phyloP scores from a whole-genome alignment of 306 rosid species.

The Gleditsia sinensis region DNA sequence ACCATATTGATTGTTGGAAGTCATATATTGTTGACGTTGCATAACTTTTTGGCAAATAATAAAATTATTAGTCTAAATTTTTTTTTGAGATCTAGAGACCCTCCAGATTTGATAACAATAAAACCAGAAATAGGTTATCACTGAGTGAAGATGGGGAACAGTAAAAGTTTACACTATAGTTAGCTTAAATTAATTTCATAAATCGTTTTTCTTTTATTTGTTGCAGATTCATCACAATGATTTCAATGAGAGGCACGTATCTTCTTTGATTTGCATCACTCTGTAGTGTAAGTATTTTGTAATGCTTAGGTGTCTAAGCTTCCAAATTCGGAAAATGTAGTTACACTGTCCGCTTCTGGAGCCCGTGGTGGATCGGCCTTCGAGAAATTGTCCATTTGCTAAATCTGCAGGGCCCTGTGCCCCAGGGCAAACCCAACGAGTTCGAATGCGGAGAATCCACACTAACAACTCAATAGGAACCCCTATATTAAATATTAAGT shows the following conservation, averaged over 20 bases:
- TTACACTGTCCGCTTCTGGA: no score
- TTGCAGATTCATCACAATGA: background rate
- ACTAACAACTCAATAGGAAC: no score
- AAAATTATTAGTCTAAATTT: no score
- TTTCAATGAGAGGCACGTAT: background rate
- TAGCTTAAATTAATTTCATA: background rate
- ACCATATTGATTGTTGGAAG: no score
- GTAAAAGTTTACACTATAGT: background rate
- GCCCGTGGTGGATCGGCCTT: background rate
- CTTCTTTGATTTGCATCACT: background rate
- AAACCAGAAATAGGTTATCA: background rate
- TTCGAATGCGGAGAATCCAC: no score
- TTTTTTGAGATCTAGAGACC: background rate
- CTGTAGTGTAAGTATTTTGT: background rate
- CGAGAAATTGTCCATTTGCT: background rate
- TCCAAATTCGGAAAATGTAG: background rate
- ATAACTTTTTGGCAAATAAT: no score
- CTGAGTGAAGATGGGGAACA: no score
- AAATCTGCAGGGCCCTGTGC: background rate
- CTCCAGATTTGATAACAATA: background rate
- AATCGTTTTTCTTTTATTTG: background rate
- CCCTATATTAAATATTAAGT: no score
- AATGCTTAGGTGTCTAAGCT: background rate
- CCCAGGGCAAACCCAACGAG: no score
- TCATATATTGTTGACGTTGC: no score